Conservation (phyloP, 1,284 basidiomycete species). For the Microbotryum scabiosae region DNA sequence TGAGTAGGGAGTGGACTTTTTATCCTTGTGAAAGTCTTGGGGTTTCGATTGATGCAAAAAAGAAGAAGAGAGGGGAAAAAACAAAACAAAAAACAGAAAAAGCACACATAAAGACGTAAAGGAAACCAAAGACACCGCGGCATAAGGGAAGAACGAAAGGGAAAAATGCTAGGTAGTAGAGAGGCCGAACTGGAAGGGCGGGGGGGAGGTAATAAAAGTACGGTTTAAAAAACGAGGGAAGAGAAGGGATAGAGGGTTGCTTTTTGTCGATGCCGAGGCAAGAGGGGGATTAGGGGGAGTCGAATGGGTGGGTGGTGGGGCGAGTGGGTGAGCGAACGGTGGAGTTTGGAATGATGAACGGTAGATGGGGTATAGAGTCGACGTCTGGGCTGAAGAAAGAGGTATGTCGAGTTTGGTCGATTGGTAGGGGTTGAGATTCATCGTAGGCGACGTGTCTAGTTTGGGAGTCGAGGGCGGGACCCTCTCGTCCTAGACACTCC, state of each 20-base stretch:
- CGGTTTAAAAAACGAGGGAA: constrained; percentile 3
- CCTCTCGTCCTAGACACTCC: background rate
- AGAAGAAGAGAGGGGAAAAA: background rate
- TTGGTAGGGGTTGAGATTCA: no score
- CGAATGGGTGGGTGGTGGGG: no score
- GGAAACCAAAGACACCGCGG: background rate
- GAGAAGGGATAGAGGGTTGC: background rate
- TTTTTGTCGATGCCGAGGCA: no score
- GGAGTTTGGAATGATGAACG: no score
- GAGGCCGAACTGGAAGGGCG: background rate
- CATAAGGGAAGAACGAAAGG: background rate
- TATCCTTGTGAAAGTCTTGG: no score
- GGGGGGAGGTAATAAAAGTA: background rate
- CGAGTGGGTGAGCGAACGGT: no score
- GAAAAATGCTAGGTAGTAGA: background rate
- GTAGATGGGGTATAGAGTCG: no score
- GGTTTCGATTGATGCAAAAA: background rate
- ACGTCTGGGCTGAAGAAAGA: no score
- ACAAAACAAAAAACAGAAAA: background rate
- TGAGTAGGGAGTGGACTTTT: no score
- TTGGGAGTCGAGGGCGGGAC: background rate
- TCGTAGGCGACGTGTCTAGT: background rate
- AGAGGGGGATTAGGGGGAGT: no score
- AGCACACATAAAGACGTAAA: background rate
- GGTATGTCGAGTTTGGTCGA: no score